phyloP scores from a whole-genome alignment of 768 basidiomycete species.

The Suillus spraguei region DNA sequence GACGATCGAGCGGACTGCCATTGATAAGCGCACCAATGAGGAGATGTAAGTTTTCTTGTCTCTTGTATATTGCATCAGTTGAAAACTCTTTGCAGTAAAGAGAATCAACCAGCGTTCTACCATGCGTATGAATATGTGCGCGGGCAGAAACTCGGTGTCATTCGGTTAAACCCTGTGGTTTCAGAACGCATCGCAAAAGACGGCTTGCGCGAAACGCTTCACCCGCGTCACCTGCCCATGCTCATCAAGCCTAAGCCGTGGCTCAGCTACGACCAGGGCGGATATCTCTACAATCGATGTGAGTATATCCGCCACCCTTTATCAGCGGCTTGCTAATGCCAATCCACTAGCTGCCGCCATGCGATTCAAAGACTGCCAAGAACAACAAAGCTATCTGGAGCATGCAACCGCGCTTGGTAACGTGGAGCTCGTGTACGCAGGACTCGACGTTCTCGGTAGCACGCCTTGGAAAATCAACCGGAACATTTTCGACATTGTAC shows the following conservation, averaged over 20 bases:
- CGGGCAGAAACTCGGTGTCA: constrained; percentile 92
- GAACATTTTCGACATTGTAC: constrained; percentile 71
- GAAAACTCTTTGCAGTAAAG: constrained; percentile 47
- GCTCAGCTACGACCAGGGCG: constrained; percentile 75
- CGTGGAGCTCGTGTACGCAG: constrained; percentile 84
- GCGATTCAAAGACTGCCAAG: constrained; percentile 90
- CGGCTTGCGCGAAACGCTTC: constrained; percentile 65
- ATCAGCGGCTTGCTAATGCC: constrained; percentile 3
- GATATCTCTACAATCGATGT: constrained; percentile 82
- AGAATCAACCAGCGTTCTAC: constrained; percentile 87
- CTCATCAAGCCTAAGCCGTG: constrained; percentile 89
- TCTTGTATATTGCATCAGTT: constrained; percentile 10
- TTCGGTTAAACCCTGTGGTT: constrained; percentile 83
- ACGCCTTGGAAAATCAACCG: constrained; percentile 93
- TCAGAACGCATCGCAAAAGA: constrained; percentile 79
- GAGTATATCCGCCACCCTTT: constrained; percentile 24
- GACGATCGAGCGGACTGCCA: constrained; percentile 62
- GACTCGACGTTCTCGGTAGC: constrained; percentile 85
- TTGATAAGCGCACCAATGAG: constrained; percentile 61
- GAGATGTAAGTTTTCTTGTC: constrained; percentile 49
- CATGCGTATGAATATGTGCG: constrained; percentile 92
- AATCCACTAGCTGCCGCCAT: constrained; percentile 61
- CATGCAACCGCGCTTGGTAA: constrained; percentile 74
- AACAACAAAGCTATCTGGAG: constrained; percentile 79
- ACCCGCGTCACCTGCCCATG: constrained; percentile 97